phyloP scores from a whole-genome alignment of 2,329 filamentous ascomycete species.

The Capronia epimyces region DNA sequence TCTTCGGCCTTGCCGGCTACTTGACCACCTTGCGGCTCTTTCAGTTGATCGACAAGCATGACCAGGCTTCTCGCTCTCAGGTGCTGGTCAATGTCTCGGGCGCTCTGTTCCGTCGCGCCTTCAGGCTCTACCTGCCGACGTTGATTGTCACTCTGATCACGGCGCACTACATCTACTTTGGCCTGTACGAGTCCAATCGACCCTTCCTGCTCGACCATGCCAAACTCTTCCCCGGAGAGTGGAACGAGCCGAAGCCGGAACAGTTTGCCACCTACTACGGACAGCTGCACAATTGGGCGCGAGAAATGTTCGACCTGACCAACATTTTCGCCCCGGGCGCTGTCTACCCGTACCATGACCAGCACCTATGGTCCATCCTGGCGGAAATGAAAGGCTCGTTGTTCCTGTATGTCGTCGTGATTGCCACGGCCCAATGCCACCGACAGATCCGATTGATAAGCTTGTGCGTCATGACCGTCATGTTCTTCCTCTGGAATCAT shows the following conservation, averaged over 20 bases:
- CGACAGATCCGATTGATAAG: slow-evolving; percentile 34
- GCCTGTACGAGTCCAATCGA: slow-evolving; percentile 30
- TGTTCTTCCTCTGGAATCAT: slow-evolving; percentile 41
- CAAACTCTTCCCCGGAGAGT: slow-evolving; percentile 25
- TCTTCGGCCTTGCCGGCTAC: slow-evolving; percentile 48
- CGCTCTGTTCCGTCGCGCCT: slow-evolving; percentile 40
- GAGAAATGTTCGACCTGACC: slow-evolving; percentile 27
- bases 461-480: slow-evolving; percentile 35
- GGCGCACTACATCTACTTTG: slow-evolving; percentile 40
- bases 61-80: slow-evolving; percentile 37
- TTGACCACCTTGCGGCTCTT: slow-evolving; percentile 38
- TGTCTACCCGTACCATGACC: slow-evolving; percentile 38
- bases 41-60: slow-evolving; percentile 39
- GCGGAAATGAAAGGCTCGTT: slow-evolving; percentile 45
- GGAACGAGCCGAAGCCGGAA: slow-evolving; percentile 39
- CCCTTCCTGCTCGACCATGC: slow-evolving; percentile 16
- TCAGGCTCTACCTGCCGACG: slow-evolving; percentile 43
- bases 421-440: slow-evolving; percentile 38
- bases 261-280: slow-evolving; percentile 32
- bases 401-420: slow-evolving; percentile 40
- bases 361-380: slow-evolving; percentile 46
- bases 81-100: slow-evolving; percentile 39
- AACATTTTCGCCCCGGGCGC: slow-evolving; percentile 23
- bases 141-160: slow-evolving; percentile 39
- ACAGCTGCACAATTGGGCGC: slow-evolving; percentile 38